Base-by-base conservation (phyloP, 2,329 filamentous ascomycete species). In the Aspergillus tubingensis region DNA sequence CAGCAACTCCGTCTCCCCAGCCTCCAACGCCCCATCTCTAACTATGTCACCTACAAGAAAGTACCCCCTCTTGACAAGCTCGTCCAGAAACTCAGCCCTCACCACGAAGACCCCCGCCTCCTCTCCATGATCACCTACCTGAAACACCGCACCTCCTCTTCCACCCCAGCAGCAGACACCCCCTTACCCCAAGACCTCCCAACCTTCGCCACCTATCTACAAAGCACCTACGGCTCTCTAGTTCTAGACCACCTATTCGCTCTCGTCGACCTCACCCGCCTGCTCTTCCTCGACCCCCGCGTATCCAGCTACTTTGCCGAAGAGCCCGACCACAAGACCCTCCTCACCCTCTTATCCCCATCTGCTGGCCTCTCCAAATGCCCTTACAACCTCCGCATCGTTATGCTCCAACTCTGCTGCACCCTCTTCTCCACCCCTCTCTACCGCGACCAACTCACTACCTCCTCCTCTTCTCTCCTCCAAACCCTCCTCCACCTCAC, bases 291-390 rank as follows among this genome's bases (percentile, higher is more conserved):
- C 11, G 94, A 98, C 68, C 82, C 88, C 0, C 86, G 93, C 41
- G 82, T 96, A 15, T 91, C 90, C 62, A 90, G 90, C 17, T 96
- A 87, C 77, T 92, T 92, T 63, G 91, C 95, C 72, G 91, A 97
- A 73, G 62, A 64, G 15, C 73, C 80, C 15, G 80, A 80, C 8
- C 87, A 91, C 59, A 76, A 78, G 55, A 91, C 90, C 0, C 79
- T 94, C 13, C 72, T 82, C 36, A 79, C 84, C 0, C 76, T 96
- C 2, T 70, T 76, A 32, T 65, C 70, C 1, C 76, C 80, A n/a
- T 76, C 91, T 38, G 58, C 19, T 60, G 79, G 79, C 5, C 80
- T 85, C 32, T 71, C 79, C 8, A 75, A 79, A 1, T 90, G 88
- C 43, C 91, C 92, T 0, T 97, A 97, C 72, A 88, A 89, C 2